Evolutionary conservation across 345 rosid genomes (phyloP).

Genomic region (Firmiana major): DNA sequence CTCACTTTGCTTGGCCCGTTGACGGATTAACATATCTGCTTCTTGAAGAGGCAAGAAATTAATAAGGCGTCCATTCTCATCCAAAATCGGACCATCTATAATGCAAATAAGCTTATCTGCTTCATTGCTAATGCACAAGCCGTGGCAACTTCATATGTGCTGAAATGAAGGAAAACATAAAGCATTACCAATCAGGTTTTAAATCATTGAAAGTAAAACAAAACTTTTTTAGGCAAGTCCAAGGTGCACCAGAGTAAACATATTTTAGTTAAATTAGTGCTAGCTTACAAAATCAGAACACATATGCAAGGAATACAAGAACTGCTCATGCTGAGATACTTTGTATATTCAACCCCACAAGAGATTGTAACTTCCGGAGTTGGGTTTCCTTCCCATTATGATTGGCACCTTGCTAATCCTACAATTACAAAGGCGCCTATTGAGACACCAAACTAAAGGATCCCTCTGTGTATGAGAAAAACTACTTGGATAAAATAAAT

Average conservation of each 20-base stretch:
- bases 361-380: background rate
- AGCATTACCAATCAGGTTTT: slow-evolving; percentile 3
- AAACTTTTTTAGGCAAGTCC: background rate
- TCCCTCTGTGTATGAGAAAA: background rate
- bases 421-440: background rate
- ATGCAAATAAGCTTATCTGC: slow-evolving; percentile 95
- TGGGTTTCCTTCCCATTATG: background rate
- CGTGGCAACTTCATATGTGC: slow-evolving; percentile 98
- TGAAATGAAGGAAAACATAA: slow-evolving; percentile 32
- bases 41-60: slow-evolving; percentile 85
- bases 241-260: background rate
- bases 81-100: slow-evolving; percentile 86
- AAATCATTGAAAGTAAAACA: background rate
- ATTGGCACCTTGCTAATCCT: background rate
- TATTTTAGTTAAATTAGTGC: background rate
- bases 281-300: background rate
- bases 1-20: slow-evolving; percentile 87
- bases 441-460: background rate
- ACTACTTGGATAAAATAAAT: background rate
- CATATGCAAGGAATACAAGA: slow-evolving; percentile 1
- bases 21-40: slow-evolving; percentile 81
- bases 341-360: slow-evolving; percentile 4
- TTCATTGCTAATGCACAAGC: slow-evolving; percentile 92
- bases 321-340: background rate
- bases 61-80: slow-evolving; percentile 77